Base-by-base conservation (phyloP, 768 basidiomycete species). In the Lactarius psammicola region DNA sequence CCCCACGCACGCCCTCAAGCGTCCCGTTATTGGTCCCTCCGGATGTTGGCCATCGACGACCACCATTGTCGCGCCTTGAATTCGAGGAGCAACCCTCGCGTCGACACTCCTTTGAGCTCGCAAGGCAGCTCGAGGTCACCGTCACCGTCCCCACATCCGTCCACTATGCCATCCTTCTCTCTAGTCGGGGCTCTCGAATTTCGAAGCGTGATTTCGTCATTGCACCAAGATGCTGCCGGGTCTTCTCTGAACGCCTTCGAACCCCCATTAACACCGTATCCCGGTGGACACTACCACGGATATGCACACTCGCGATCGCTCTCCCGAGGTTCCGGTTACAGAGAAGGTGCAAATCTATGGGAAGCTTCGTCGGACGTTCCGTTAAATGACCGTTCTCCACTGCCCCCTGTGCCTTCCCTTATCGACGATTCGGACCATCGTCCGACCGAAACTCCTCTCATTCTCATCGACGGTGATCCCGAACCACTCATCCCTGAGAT, bases 121-220 rank as follows among this genome's bases (percentile, higher is more conserved):
- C 81, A 79, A 30, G 80, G 85, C 8, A 79, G 84, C 15, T 84
- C 67, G 13, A 56, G 68, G 30, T 63, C 88, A 1, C 83, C 85
- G 7, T 69, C 74, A 56, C 69, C 74, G 70, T 66, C 80, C 28
- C 65, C 78, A 69, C 75, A 76, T 28, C 75, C 79, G 42, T 75
- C 76, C 11, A 84, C 85, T 66, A 83, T 93, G 76, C 90, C 90
- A 3, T 92, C 90, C 0, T 94, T 94, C 71, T 98, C 96, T 3
- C 84, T 99, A 2, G 85, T 98, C 5, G 94, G 96, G 10, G 97
- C 97, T 0, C 84, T 99, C 53, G 97, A 99, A 76, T 99, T 99
- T 77, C 84, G 95, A 20, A 89, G 95, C 65, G 90, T 98, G 28
- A 89, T 99, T 26, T 82, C 89, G 13, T 87, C 89, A 0, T 80